Evolutionary conservation across 371 early-diverging fungal genomes (phyloP).

Genomic region (Syncephalastrum monosporum): DNA sequence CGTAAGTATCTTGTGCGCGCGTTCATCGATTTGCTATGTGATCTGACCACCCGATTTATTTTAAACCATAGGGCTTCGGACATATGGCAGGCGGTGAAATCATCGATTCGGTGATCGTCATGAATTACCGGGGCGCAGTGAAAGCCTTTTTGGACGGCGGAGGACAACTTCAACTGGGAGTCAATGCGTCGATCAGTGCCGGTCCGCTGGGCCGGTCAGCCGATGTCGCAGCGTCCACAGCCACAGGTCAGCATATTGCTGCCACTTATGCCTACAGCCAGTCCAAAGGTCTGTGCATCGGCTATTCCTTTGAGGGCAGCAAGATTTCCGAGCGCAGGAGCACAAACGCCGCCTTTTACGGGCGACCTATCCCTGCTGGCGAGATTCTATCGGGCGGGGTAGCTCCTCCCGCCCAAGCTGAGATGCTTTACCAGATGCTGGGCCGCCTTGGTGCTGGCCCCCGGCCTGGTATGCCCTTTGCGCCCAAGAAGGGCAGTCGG

Average conservation of each 20-base stretch:
- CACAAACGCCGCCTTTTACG: conserved; percentile 39
- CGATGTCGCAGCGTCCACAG: conserved; percentile 29
- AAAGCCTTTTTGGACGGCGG: conserved; percentile 43
- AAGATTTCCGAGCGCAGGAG: conserved; percentile 38
- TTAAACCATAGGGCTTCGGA: conserved; percentile 30
- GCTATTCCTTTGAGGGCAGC: conserved; percentile 43
- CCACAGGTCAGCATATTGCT: conserved; percentile 24
- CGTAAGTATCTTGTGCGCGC: conserved; percentile 16
- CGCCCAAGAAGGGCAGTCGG: conserved; percentile 10
- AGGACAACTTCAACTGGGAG: conserved; percentile 42
- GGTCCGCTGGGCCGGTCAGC: conserved; percentile 39
- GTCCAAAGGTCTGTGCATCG: neutral
- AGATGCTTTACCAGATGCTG: conserved; percentile 28
- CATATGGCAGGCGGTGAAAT: conserved; percentile 37
- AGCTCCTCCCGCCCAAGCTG: conserved; percentile 24
- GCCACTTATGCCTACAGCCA: conserved; percentile 45
- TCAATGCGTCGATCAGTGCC: conserved; percentile 31
- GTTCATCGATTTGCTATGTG: neutral
- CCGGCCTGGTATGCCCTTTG: conserved; percentile 21
- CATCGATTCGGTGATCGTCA: conserved; percentile 39
- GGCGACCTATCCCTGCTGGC: conserved; percentile 28
- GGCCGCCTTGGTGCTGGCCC: conserved; percentile 30
- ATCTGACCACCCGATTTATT: neutral
- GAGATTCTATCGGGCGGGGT: conserved; percentile 34
- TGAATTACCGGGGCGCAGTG: conserved; percentile 43